These are phyloP conservation scores for Tephrocybe sp. DNA, from an alignment of 768 basidiomycete species.

Conservation along the genomic window DNA sequence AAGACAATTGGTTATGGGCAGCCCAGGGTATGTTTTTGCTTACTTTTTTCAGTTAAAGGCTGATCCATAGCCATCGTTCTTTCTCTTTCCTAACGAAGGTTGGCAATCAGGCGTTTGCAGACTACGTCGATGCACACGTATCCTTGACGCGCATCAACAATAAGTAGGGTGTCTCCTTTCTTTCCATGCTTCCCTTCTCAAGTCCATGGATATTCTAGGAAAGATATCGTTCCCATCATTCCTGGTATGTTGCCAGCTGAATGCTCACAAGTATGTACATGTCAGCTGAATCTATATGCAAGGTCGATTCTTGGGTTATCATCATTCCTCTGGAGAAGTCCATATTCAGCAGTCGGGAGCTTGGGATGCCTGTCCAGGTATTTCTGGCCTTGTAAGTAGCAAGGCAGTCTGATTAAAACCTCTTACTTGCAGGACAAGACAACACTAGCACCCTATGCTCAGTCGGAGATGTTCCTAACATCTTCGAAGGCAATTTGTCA, in stretches of 20 bases:
- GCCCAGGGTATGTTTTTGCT: conserved; percentile 38
- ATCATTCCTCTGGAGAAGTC: conserved; percentile 47
- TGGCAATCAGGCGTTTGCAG: conserved; percentile 62
- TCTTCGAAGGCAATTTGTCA: conserved; percentile 39
- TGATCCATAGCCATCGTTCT: neutral
- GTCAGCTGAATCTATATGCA: neutral
- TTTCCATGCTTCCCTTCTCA: neutral
- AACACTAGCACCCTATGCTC: conserved; percentile 51
- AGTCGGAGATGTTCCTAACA: conserved; percentile 50
- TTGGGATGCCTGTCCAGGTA: conserved; percentile 61
- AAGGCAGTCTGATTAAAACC: neutral
- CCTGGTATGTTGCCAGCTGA: conserved; percentile 29
- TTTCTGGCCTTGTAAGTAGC: neutral
- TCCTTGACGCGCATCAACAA: conserved; percentile 63
- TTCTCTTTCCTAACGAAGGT: too few species aligned
- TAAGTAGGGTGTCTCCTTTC: conserved; percentile 27
- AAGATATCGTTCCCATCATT: conserved; percentile 40
- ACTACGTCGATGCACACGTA: conserved; percentile 55
- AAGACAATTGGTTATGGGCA: conserved; percentile 39
- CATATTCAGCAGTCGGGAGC: conserved; percentile 47
- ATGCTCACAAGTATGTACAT: neutral
- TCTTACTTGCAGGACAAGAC: conserved; percentile 51
- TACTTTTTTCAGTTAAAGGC: conserved; percentile 11
- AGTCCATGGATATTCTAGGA: conserved; percentile 17
- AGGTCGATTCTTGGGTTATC: conserved; percentile 35